phyloP scores from a whole-genome alignment of 768 basidiomycete genomes.

The Mycena galopus region DNA sequence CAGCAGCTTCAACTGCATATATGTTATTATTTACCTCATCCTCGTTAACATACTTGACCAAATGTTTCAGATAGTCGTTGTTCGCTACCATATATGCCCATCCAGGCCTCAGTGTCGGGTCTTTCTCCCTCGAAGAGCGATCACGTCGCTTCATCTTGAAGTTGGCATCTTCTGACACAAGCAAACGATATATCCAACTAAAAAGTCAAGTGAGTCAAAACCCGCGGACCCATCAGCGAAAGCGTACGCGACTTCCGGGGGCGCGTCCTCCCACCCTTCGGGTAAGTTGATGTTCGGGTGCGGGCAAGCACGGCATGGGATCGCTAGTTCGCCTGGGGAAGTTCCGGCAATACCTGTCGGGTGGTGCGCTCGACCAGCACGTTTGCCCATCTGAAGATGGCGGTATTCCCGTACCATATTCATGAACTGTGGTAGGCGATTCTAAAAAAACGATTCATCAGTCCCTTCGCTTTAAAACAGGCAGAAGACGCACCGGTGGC shows the following conservation, averaged over 20 bases:
- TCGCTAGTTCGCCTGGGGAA: background rate
- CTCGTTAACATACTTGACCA: background rate
- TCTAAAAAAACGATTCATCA: no score
- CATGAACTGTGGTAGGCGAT: slow-evolving; percentile 21
- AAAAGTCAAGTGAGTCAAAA: no score
- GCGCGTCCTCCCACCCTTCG: slow-evolving; percentile 1
- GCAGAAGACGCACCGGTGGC: background rate
- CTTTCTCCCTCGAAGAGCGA: no score
- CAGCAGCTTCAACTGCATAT: background rate
- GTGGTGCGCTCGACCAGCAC: slow-evolving; percentile 22
- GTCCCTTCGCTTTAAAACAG: no score
- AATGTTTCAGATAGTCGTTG: slow-evolving; percentile 8
- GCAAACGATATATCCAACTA: slow-evolving; percentile 22
- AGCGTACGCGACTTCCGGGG: slow-evolving; percentile 17
- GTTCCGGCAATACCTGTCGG: slow-evolving; percentile 1
- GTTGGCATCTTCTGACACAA: slow-evolving; percentile 34
- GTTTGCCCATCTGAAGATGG: slow-evolving; percentile 26
- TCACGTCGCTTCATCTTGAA: slow-evolving; percentile 32
- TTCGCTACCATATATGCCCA: slow-evolving; percentile 32
- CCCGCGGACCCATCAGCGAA: no score
- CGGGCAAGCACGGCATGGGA: slow-evolving; percentile 34
- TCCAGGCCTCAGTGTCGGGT: no score
- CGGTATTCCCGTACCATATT: slow-evolving; percentile 26
- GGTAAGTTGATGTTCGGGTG: slow-evolving; percentile 30
- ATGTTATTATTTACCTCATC: background rate